Evolutionary conservation across 768 basidiomycete species (phyloP).

Genomic region (Boletus pseudo-olivaceus): DNA sequence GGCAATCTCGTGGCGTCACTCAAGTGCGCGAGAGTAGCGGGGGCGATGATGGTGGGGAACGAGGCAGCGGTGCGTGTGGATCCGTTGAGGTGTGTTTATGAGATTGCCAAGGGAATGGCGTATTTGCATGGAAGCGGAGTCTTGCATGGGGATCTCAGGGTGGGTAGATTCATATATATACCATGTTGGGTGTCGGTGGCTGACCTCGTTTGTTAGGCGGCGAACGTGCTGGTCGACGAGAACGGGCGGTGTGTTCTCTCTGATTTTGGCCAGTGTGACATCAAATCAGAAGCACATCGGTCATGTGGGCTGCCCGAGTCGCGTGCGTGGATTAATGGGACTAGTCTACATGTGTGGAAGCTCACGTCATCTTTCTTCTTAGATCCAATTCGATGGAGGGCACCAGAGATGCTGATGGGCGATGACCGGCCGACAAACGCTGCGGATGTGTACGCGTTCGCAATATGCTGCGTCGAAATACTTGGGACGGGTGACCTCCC

Average conservation of each 20-base stretch:
- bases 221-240: conserved; percentile 76
- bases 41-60: background rate
- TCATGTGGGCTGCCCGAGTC: conserved; percentile 50
- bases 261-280: conserved; percentile 81
- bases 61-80: conserved; percentile 27
- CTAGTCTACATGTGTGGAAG: background rate
- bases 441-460: conserved; percentile 68
- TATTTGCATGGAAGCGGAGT: conserved; percentile 70
- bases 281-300: conserved; percentile 67
- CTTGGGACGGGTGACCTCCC: conserved; percentile 60
- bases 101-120: conserved; percentile 78
- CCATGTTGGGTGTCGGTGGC: background rate
- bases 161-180: conserved; percentile 24
- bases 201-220: conserved; percentile 40
- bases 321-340: conserved; percentile 30
- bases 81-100: conserved; percentile 58
- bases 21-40: conserved; percentile 26
- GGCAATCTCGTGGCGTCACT: conserved; percentile 64
- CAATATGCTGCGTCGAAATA: conserved; percentile 63
- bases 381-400: conserved; percentile 69
- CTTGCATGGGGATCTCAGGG: conserved; percentile 82
- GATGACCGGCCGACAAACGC: conserved; percentile 44
- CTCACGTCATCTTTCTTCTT: conserved; percentile 30
- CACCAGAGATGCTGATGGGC: conserved; percentile 62
- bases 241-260: conserved; percentile 65